phyloP scores from a whole-genome alignment of 352 stramenopile species.

The Phytophthora crassamura region DNA sequence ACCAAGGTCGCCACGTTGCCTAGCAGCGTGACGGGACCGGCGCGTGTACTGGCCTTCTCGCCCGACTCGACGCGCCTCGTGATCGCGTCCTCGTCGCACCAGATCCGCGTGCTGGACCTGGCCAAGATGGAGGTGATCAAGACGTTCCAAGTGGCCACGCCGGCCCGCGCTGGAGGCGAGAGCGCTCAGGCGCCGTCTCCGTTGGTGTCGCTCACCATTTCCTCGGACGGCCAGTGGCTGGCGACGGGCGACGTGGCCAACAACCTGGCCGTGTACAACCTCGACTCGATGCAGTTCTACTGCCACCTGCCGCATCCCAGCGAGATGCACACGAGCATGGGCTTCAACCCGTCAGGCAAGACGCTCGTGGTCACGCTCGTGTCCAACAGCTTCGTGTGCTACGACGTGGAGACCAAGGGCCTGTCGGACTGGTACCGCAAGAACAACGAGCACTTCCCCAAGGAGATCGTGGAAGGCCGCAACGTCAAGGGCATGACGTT shows the following conservation, averaged over 20 bases:
- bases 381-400: conserved; percentile 87
- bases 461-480: conserved; percentile 73
- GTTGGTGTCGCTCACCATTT: conserved; percentile 78
- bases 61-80: conserved; percentile 81
- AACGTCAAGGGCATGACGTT: conserved; percentile 87
- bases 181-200: conserved; percentile 36
- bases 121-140: conserved; percentile 78
- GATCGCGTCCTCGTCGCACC: conserved; percentile 66
- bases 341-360: conserved; percentile 79
- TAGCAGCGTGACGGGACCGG: conserved; percentile 46
- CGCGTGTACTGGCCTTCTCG: conserved; percentile 77
- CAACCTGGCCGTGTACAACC: conserved; percentile 81
- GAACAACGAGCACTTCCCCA: conserved; percentile 74
- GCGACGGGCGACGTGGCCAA: conserved; percentile 71
- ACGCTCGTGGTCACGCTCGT: conserved; percentile 83
- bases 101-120: conserved; percentile 78
- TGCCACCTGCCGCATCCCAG: conserved; percentile 63
- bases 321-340: conserved; percentile 83
- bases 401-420: conserved; percentile 84
- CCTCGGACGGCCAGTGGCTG: conserved; percentile 84
- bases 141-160: conserved; percentile 60
- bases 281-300: conserved; percentile 89
- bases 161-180: conserved; percentile 15
- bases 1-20: conserved; percentile 62
- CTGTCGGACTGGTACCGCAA: conserved; percentile 78